Evolutionary conservation across 108 stramenopile species (phyloP).

Genomic region (Nannochloropsis gaditana): DNA sequence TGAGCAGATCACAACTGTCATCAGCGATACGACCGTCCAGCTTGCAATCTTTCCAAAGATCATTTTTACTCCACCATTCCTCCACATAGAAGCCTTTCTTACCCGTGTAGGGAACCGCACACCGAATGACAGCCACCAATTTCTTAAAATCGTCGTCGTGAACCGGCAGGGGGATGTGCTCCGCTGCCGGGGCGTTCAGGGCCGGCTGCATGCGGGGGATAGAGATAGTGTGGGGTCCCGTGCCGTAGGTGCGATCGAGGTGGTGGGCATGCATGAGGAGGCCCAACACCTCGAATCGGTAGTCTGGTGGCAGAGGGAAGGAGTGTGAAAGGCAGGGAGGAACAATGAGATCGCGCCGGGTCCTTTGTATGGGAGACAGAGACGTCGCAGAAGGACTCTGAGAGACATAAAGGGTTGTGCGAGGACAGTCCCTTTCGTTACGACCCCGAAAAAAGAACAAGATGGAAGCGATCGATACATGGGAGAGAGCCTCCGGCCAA

Average conservation of each 20-base stretch:
- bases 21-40: too few species aligned
- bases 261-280: not conserved
- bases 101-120: not conserved
- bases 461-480: not conserved
- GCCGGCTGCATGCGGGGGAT: constrained; percentile 11
- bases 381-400: not conserved
- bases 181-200: not conserved
- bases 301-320: not conserved
- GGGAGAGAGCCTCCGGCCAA: not conserved
- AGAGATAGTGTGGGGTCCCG: not conserved
- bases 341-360: not conserved
- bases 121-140: not conserved
- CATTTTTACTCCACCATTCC: not conserved
- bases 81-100: not conserved
- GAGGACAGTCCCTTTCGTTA: too few species aligned
- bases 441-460: not conserved
- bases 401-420: too few species aligned
- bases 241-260: not conserved
- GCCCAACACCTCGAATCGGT: not conserved
- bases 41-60: too few species aligned
- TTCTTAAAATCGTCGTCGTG: constrained; percentile 2
- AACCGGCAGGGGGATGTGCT: not conserved
- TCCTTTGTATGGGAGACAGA: not conserved
- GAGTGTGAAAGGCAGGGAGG: not conserved
- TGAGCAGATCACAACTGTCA: too few species aligned